These are phyloP conservation scores for Lentinula detonsa DNA, from an alignment of 768 basidiomycete species.

Conservation along the genomic window DNA sequence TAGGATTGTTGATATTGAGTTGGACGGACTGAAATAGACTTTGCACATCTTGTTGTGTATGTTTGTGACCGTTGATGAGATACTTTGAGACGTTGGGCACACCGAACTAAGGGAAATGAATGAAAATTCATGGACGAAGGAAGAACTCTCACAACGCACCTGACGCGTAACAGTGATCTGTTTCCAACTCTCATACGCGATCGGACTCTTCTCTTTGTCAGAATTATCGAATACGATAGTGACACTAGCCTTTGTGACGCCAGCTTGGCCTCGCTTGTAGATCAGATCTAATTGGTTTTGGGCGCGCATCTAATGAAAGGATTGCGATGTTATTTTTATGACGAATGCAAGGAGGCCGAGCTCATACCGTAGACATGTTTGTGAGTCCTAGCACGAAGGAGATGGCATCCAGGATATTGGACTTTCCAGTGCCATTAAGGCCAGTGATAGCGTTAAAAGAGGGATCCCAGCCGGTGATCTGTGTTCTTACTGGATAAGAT, in stretches of 20 bases:
- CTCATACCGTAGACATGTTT: conserved; percentile 83
- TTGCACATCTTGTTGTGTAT: conserved; percentile 79
- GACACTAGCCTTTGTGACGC: conserved; percentile 93
- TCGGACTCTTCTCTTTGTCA: conserved; percentile 76
- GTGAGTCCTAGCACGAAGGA: conserved; percentile 98
- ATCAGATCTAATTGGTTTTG: conserved; percentile 96
- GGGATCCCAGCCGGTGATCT: conserved; percentile 94
- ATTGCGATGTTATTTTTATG: conserved; percentile 2
- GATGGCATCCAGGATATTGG: conserved; percentile 98
- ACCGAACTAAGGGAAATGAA: conserved; percentile 59
- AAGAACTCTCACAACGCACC: conserved; percentile 34
- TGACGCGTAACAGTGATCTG: conserved; percentile 98
- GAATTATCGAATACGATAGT: conserved; percentile 99
- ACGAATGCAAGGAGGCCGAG: not conserved
- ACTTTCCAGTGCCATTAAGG: conserved; percentile 94
- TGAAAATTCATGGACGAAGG: not conserved
- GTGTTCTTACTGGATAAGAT: conserved; percentile 93
- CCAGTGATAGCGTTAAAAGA: conserved; percentile 99
- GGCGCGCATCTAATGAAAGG: conserved; percentile 70
- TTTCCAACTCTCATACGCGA: conserved; percentile 69
- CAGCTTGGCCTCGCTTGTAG: conserved; percentile 98
- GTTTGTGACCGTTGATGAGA: conserved; percentile 92
- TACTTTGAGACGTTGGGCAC: conserved; percentile 94
- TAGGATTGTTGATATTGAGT: conserved; percentile 99
- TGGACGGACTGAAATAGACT: conserved; percentile 94